Evolutionary conservation across 2,329 filamentous ascomycete genomes (phyloP).

Genomic region (Zarea fungicola): DNA sequence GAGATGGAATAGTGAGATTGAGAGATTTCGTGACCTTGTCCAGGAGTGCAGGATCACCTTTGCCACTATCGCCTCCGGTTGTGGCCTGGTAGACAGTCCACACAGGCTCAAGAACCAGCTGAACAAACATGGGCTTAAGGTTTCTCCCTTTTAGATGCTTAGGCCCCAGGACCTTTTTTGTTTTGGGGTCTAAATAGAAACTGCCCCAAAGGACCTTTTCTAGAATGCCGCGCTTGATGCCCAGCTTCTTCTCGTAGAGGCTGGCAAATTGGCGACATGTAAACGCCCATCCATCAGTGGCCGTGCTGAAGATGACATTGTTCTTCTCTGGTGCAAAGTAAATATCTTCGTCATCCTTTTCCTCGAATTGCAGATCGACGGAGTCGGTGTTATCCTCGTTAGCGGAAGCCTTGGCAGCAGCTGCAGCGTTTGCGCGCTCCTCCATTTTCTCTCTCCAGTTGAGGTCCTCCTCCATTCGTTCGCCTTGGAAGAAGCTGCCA

Average conservation of each 20-base stretch:
- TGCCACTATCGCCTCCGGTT: slow-evolving; percentile 72
- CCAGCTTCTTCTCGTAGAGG: slow-evolving; percentile 93
- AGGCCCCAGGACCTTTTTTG: slow-evolving; percentile 81
- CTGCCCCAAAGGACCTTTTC: slow-evolving; percentile 97
- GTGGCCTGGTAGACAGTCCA: slow-evolving; percentile 96
- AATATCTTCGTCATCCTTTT: slow-evolving; percentile 90
- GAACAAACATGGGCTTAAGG: slow-evolving; percentile 95
- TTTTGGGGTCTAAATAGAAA: slow-evolving; percentile 94
- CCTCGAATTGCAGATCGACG: slow-evolving; percentile 71
- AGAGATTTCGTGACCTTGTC: slow-evolving; percentile 96
- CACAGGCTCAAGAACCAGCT: slow-evolving; percentile 88
- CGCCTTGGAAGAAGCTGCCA: slow-evolving; percentile 95
- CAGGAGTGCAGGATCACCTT: slow-evolving; percentile 73
- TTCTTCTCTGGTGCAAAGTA: slow-evolving; percentile 98
- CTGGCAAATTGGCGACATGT: slow-evolving; percentile 90
- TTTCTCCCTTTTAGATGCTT: slow-evolving; percentile 91
- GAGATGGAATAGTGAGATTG: slow-evolving; percentile 75
- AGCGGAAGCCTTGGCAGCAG: slow-evolving; percentile 51
- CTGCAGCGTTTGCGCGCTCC: slow-evolving; percentile 68
- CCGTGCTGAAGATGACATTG: slow-evolving; percentile 98
- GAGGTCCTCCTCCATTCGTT: slow-evolving; percentile 96
- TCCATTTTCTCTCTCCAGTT: slow-evolving; percentile 94
- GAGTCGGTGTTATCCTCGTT: slow-evolving; percentile 47
- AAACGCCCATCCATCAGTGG: slow-evolving; percentile 98
- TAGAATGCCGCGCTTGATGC: slow-evolving; percentile 80